phyloP scores from a whole-genome alignment of 192 early-diverging fungal species.

The Entomortierella beljakovae region DNA sequence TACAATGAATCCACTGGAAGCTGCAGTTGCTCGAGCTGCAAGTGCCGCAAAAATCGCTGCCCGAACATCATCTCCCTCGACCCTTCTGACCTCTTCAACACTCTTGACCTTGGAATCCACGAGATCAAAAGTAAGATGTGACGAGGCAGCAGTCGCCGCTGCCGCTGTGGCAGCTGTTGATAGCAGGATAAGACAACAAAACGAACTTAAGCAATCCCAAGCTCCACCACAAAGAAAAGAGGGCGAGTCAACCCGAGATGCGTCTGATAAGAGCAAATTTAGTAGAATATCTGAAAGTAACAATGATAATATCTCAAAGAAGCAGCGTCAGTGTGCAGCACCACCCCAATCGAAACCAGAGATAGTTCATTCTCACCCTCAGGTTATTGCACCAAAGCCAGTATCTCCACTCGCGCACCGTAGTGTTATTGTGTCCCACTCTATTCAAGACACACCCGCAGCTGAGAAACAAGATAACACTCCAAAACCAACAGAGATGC shows the following conservation, averaged over 20 bases:
- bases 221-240: background rate
- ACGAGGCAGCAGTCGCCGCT: background rate
- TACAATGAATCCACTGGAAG: conserved; percentile 33
- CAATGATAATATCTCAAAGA: background rate
- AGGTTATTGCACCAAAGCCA: conserved; percentile 30
- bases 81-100: background rate
- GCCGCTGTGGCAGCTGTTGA: background rate
- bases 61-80: conserved; percentile 14
- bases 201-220: background rate
- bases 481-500: background rate
- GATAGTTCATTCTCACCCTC: background rate
- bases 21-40: conserved; percentile 25
- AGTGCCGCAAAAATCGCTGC: conserved; percentile 41
- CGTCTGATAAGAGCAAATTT: background rate
- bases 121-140: background rate
- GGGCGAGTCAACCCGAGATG: background rate
- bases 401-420: conserved; percentile 17
- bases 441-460: background rate
- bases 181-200: background rate
- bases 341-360: background rate
- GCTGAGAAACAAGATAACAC: background rate
- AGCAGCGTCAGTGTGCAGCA: background rate
- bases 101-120: background rate
- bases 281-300: background rate
- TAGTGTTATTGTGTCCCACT: conserved; percentile 4